Base-by-base conservation (phyloP, 768 basidiomycete genomes). In the Boletus vinaceobasis region DNA sequence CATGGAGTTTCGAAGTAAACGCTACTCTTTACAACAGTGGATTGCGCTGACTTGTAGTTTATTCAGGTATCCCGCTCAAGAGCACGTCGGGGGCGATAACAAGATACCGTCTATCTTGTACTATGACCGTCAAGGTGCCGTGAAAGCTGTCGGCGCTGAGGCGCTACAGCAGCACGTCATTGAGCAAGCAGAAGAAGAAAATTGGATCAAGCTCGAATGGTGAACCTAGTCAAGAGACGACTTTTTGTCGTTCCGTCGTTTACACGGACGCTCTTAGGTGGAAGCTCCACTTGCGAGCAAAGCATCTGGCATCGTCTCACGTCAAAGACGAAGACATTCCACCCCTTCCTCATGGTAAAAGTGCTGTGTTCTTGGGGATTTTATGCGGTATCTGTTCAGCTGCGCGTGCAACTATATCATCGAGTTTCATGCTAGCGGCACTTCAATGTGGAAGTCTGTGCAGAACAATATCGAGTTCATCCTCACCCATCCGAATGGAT, bases 31-130 rank as follows among this genome's bases (percentile, higher is more conserved):
- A 6, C 4, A 15, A 8, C 35, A 23, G 14, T 1, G 2, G 11
- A 10, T 31, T 3, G 15, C n/a, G 2, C 32, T 55, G 38, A 53
- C 4, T 1, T 6, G n/a, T 7, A 4, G 2, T 4, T 26, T 29
- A 23, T 42, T 13, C 35, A 80, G 80, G 52, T 80, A 74, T 53
- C 81, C 78, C 6, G 75, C 73, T 1, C 78, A 78, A 53, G 75
- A 77, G n/a, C 66, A 73, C 5, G 66, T 73, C n/a, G 75, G 75
- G 4, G 75, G 77, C 5, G 75, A 79, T 49, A 74, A 71, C 23
- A 82, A 80, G 54, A 77, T 82, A 39, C 80, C 78, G 0, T 77
- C 78, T 0, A 66, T 79, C 32, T 52, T 82, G 14, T 77, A 76
- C 53, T 82, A 82, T 55, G 79, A 79, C 52, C 49, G 57, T 9